A percentile compares a stretch with the other conserved stretches of the same genome.
phyloP scores from a whole-genome alignment of 2,329 filamentous ascomycete species.

The Epichloe coenophiala region DNA sequence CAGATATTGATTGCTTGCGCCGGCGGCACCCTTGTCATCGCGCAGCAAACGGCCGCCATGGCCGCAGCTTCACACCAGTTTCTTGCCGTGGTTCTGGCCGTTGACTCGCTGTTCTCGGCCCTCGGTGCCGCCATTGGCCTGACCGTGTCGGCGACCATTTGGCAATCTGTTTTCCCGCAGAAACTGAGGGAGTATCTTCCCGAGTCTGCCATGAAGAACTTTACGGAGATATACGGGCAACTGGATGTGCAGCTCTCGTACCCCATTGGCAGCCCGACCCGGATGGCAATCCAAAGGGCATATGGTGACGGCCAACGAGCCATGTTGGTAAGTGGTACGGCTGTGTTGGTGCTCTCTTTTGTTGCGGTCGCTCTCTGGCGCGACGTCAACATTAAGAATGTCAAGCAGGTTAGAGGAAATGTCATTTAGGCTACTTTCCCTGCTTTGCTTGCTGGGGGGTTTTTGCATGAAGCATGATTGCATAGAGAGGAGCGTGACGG shows the following conservation, averaged over 20 bases:
- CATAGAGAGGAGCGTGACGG: too few relatives aligned
- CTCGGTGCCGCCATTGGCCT: conserved; percentile 45
- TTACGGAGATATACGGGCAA: conserved; percentile 37
- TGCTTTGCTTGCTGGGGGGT: too few relatives aligned
- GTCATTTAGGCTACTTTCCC: conserved; percentile 10
- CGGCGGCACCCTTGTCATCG: conserved; percentile 43
- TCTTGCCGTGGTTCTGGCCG: conserved; percentile 40
- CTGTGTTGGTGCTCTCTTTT: conserved; percentile 27
- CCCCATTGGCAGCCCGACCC: conserved; percentile 29
- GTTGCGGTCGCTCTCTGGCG: conserved; percentile 29
- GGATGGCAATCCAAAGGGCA: conserved; percentile 44
- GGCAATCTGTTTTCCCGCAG: conserved; percentile 41
- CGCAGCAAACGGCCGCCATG: conserved; percentile 44
- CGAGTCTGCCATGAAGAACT: conserved; percentile 19
- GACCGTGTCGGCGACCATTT: conserved; percentile 46
- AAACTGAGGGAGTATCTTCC: conserved; percentile 38
- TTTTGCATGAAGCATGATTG: too few relatives aligned
- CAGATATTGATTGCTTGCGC: conserved; percentile 47
- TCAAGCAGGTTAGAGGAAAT: conserved; percentile 29
- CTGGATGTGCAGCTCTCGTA: conserved; percentile 40
- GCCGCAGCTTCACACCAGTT: conserved; percentile 41
- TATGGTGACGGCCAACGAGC: conserved; percentile 37
- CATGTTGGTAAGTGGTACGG: conserved; percentile 32
- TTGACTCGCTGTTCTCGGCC: conserved; percentile 43
- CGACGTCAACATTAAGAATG: conserved; percentile 32